Base-by-base conservation (phyloP, 148 eudicot species). In the Camellia granthamiana region DNA sequence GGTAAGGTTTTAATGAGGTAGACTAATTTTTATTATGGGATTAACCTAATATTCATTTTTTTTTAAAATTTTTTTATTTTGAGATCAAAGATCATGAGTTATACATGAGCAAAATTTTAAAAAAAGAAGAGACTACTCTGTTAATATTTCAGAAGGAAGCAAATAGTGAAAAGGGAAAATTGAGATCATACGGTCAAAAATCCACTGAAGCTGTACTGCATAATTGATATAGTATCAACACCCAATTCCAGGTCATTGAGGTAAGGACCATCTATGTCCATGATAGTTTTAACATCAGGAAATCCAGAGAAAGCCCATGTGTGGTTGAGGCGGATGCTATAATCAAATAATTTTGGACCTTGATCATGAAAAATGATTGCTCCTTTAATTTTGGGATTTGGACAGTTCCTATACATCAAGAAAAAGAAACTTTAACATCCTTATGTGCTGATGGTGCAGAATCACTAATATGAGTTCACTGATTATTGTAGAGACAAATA, bases 241-340 rank as follows among this genome's bases (percentile, higher is more conserved):
- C 99, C 99, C 84, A 96, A 88, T 76, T 89, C 91, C 91, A 96
- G 89, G 81, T 96, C 99, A 87, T 96, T 89, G 70, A 93, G 89
- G 90, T 87, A 96, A 73, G 99, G 95, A 62, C 99, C 98, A 85
- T 94, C 91, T n/a, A 85, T 81, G 80, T 96, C 99, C 99, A 96
- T 96, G 79, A 96, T 96, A 79, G 87, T 75, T 82, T 85, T 90
- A 82, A 92, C 90, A 94, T 94, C 89, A 82, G 99, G 99, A 85
- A 93, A 93, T 84, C 99, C 99, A 14, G 97, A 87, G 84, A 93
- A 92, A 63, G 99, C 99, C 99, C 98, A 96, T 66, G 99, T 83
- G 84, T 96, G 99, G 87, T 96, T 96, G 85, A 96, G 94, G 76
- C 99, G 97, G 82, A 93, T 94, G 85, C 99, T 96, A 84, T 96